These are phyloP conservation scores for Chimonanthus salicifolius DNA, from an alignment of 164 flowering plant genomes.

Conservation along the genomic window DNA sequence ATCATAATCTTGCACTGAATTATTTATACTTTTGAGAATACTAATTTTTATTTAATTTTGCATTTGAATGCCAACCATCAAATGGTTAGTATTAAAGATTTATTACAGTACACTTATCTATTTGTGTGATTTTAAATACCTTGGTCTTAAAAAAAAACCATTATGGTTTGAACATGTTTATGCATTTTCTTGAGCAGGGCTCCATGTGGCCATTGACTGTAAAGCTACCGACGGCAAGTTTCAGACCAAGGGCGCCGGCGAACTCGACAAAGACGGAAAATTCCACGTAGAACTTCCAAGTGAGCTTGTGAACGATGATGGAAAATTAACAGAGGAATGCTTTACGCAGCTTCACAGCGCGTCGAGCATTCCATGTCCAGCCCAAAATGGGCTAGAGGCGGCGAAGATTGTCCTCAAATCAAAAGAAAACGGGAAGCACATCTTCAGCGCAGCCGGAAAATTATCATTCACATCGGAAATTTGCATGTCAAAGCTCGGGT, in stretches of 20 bases:
- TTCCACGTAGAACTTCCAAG: constrained; percentile 51
- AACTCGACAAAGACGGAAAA: constrained; percentile 60
- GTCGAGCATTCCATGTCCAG: constrained; percentile 52
- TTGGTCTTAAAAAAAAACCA: too few relatives aligned
- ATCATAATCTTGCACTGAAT: too few relatives aligned
- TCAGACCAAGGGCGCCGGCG: constrained; percentile 42
- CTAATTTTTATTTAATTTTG: too few relatives aligned
- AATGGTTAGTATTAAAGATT: too few relatives aligned
- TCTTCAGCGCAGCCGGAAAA: constrained; percentile 34
- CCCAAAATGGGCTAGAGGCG: constrained; percentile 39
- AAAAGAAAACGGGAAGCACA: constrained; percentile 35
- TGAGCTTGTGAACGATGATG: constrained; percentile 37
- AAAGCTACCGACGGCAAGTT: constrained; percentile 40
- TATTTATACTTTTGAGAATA: too few relatives aligned
- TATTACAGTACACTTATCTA: too few relatives aligned
- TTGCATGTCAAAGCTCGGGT: constrained; percentile 58
- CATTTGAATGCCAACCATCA: too few relatives aligned
- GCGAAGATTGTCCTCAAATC: constrained; percentile 44
- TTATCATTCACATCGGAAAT: constrained; percentile 49
- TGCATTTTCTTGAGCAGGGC: constrained; percentile 37
- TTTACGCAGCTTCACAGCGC: constrained; percentile 69
- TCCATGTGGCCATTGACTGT: constrained; percentile 58
- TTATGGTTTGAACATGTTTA: neutral
- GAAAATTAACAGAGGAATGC: constrained; percentile 58
- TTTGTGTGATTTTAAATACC: too few relatives aligned